Base-by-base conservation (phyloP, 345 rosid genomes). In the Cardiospermum halicacabum region DNA sequence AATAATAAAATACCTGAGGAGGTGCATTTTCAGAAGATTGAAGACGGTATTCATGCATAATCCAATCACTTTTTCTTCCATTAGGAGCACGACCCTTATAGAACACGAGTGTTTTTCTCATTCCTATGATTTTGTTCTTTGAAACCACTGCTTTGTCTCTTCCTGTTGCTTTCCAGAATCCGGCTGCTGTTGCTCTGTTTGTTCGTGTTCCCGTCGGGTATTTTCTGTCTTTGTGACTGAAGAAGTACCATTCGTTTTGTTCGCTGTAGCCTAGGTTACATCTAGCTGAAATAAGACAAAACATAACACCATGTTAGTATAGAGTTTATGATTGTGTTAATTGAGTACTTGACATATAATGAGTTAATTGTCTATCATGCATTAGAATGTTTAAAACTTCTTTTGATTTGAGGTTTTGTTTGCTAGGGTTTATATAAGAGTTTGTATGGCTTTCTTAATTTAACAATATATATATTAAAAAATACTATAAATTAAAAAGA, bases 111-210 rank as follows among this genome's bases (percentile, higher is more conserved):
- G 98, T 93, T 74, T 93, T 93, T 57, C 98, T 75, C 98, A 93
- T 88, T 25, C 98, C 98, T 24, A 93, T 88, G 16, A 93, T 72
- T 37, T 53, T 75, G 78, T 85, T 86, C 78, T 82, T 86, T 2
- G 96, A 88, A 22, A 93, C 75, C 10, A 93, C 92, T 0, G 97
- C 92, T 77, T 93, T 90, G 78, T 93, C 98, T 68, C 98, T 68
- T 24, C 97, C 98, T 0, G 98, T 93, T 39, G 98, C 98, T 79
- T 93, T 93, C 98, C 98, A 93, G 69, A 93, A 93, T 11, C 98
- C 98, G 24, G 90, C 88, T 2, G 88, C 81, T 0, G 98, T 93
- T 26, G 98, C 98, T 72, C 98, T 70, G 61, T 93, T 90, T 1
- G 96, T 93, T 64, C 97, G 72, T 26, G 94, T 88, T 65, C 98